Evolutionary conservation across 192 early-diverging fungal genomes (phyloP).

Genomic region (Neocallimastix lanati): DNA sequence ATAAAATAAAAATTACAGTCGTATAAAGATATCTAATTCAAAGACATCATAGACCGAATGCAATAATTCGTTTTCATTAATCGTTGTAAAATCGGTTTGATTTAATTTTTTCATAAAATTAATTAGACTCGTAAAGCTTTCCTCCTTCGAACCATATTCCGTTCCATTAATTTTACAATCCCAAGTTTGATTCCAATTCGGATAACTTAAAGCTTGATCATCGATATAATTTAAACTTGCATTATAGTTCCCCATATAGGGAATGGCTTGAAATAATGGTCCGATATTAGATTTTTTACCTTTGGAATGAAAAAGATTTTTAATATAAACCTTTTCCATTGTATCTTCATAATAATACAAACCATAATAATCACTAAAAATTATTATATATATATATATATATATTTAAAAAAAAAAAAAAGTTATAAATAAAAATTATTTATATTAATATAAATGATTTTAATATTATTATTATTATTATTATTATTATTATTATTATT

Average conservation of each 20-base stretch:
- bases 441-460: no score
- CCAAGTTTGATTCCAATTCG: neutral
- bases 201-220: neutral
- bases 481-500: no score
- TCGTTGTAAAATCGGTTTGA: neutral
- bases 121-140: neutral
- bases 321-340: neutral
- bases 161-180: neutral
- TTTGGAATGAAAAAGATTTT: neutral
- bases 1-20: neutral
- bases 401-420: no score
- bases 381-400: no score
- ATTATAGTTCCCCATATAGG: neutral
- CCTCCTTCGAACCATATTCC: neutral
- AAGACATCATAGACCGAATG: neutral
- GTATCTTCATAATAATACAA: neutral
- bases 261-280: neutral
- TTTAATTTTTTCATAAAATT: neutral
- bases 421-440: no score
- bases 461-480: no score
- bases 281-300: neutral
- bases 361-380: neutral
- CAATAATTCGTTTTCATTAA: neutral
- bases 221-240: neutral
- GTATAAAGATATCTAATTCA: neutral